These are phyloP conservation scores for Ophiostoma montium DNA, from an alignment of 2,329 filamentous ascomycete genomes.

Conservation along the genomic window DNA sequence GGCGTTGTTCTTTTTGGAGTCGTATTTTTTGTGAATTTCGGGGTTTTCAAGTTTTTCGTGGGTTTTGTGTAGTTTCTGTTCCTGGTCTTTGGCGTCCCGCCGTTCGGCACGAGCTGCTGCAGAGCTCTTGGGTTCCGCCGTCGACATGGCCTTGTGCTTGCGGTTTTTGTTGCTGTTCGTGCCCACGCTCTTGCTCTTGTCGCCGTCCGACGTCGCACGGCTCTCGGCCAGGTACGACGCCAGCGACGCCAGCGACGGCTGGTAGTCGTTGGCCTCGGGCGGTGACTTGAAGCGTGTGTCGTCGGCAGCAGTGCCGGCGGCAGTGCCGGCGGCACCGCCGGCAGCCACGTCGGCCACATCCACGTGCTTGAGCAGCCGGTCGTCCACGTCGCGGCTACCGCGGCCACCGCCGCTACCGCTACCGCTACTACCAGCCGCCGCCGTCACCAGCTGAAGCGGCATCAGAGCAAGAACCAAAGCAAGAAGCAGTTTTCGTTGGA, in stretches of 20 bases:
- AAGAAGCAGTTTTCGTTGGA: slow-evolving; percentile 33
- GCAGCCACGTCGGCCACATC: not conserved
- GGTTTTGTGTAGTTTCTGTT: slow-evolving; percentile 16
- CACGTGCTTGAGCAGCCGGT: not conserved
- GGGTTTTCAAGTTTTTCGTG: slow-evolving; percentile 20
- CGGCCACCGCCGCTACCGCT: too few species aligned
- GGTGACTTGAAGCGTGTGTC: not conserved
- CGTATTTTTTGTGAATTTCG: not conserved
- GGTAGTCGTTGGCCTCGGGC: not conserved
- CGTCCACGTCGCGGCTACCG: slow-evolving; percentile 20
- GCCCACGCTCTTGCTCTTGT: not conserved
- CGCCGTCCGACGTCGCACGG: not conserved
- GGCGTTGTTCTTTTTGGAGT: slow-evolving; percentile 46
- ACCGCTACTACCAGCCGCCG: too few species aligned
- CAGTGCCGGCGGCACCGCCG: not conserved
- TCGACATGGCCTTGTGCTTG: slow-evolving; percentile 1
- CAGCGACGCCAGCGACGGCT: not conserved
- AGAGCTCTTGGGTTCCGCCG: slow-evolving; percentile 11
- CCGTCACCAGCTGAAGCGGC: slow-evolving; percentile 40
- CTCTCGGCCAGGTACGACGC: not conserved
- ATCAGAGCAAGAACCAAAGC: slow-evolving; percentile 45
- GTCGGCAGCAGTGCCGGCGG: not conserved
- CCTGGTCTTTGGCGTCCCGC: not conserved
- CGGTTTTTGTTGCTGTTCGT: not conserved
- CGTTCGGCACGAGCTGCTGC: slow-evolving; percentile 11